A percentile compares a stretch with the other conserved stretches of the same genome.
These are phyloP conservation scores for Paecilomyces sp. DNA, from an alignment of 2,329 filamentous ascomycete species.

Conservation along the genomic window DNA sequence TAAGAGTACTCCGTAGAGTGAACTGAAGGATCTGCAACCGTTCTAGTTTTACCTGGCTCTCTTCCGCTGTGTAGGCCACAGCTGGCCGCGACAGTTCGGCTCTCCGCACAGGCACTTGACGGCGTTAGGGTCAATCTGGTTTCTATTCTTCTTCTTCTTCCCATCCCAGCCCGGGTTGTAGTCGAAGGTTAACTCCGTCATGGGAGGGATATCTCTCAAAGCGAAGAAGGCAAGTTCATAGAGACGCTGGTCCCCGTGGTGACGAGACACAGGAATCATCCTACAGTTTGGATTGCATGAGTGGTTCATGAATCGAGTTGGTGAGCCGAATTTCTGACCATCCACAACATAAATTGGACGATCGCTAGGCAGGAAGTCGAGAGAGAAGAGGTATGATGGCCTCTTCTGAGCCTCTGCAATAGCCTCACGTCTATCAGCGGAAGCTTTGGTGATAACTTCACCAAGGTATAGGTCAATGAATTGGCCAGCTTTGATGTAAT, in stretches of 20 bases:
- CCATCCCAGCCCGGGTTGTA: conserved; percentile 32
- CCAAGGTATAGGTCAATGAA: conserved; percentile 41
- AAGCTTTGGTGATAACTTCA: conserved; percentile 33
- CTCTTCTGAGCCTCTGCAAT: conserved; percentile 15
- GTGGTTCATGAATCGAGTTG: conserved; percentile 43
- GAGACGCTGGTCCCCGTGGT: conserved; percentile 31
- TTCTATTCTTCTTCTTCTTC: background rate
- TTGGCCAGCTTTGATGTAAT: conserved; percentile 32
- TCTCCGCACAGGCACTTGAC: conserved; percentile 39
- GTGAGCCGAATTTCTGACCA: conserved; percentile 33
- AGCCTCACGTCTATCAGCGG: conserved; percentile 32
- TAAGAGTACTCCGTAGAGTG: background rate
- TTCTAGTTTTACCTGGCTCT: conserved; percentile 11
- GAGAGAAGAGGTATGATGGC: conserved; percentile 35
- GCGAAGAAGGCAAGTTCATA: conserved; percentile 45
- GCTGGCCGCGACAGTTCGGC: conserved; percentile 34
- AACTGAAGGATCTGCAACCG: background rate
- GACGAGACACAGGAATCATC: conserved; percentile 35
- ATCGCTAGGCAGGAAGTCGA: conserved; percentile 28
- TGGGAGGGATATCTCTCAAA: conserved; percentile 30
- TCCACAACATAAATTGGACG: conserved; percentile 34
- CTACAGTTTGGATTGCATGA: conserved; percentile 42
- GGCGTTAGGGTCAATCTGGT: conserved; percentile 25
- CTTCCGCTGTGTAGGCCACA: conserved; percentile 36
- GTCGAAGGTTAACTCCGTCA: conserved; percentile 41